A percentile compares a stretch with the other conserved stretches of the same genome.
Conservation (phyloP, 257 asterid genomes). For the Nicotiana tomentosiformis region DNA sequence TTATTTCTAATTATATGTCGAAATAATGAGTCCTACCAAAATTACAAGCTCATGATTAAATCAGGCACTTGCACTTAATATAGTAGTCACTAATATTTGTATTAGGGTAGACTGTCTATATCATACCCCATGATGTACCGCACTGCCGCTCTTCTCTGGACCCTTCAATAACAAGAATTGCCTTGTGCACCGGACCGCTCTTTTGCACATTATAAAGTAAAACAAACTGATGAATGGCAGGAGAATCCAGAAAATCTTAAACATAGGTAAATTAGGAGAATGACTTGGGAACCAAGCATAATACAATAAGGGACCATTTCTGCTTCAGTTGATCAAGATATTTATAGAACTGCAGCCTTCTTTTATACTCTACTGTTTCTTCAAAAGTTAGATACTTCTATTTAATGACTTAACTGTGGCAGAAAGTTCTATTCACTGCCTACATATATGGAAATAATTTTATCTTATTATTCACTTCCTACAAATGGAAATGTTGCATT, state of each 20-base stretch:
- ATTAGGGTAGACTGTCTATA: too few relatives aligned
- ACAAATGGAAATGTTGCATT: background rate
- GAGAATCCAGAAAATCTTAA: background rate
- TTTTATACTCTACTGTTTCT: slow-evolving; percentile 1
- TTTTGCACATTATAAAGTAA: background rate
- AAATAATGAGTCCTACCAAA: too few relatives aligned
- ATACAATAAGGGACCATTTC: slow-evolving; percentile 1
- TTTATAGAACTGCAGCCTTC: slow-evolving; percentile 2
- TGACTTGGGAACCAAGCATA: background rate
- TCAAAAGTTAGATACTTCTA: background rate
- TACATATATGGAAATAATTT: background rate
- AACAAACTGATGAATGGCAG: background rate
- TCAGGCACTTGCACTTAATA: too few relatives aligned
- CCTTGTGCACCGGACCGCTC: too few relatives aligned
- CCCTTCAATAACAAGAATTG: too few relatives aligned
- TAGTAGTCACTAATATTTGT: too few relatives aligned
- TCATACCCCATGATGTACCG: too few relatives aligned
- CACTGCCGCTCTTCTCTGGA: too few relatives aligned
- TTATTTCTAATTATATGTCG: too few relatives aligned
- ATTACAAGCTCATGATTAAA: too few relatives aligned
- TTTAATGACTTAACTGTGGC: slow-evolving; percentile 1
- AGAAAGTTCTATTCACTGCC: background rate
- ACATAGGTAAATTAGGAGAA: background rate
- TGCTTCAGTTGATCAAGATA: background rate
- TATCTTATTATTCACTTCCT: background rate